Evolutionary conservation across 768 basidiomycete genomes (phyloP).

Genomic region (Trametes coccinea): DNA sequence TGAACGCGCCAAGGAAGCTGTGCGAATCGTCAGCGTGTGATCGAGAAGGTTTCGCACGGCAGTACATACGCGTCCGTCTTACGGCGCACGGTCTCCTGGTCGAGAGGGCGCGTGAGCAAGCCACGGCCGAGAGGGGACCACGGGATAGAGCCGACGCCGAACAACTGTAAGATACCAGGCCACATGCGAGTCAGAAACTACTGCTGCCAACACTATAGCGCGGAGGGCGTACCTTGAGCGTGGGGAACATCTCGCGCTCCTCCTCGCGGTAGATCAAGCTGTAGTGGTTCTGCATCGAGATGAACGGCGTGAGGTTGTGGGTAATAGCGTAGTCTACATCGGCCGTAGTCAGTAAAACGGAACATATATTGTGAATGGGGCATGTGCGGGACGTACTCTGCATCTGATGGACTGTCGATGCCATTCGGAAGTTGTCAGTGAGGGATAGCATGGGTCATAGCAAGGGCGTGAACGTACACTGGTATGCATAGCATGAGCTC

Average conservation of each 20-base stretch:
- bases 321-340: constrained; percentile 42
- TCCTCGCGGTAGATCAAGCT: constrained; percentile 60
- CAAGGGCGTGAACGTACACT: constrained; percentile 27
- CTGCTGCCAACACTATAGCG: no score
- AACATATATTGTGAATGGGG: not conserved
- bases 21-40: no score
- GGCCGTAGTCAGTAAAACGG: not conserved
- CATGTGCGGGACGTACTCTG: constrained; percentile 27
- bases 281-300: constrained; percentile 67
- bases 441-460: no score
- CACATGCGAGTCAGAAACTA: not conserved
- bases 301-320: constrained; percentile 50
- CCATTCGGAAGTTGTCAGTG: constrained; percentile 12
- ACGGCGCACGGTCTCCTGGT: constrained; percentile 25
- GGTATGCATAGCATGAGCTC: constrained; percentile 40
- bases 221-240: constrained; percentile 33
- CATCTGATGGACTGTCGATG: constrained; percentile 35
- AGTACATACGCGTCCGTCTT: constrained; percentile 27
- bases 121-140: constrained; percentile 43
- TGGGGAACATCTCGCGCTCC: constrained; percentile 59
- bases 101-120: constrained; percentile 30
- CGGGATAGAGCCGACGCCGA: constrained; percentile 37
- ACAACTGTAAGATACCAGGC: constrained; percentile 10
- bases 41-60: not conserved
- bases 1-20: not conserved